phyloP scores from a whole-genome alignment of 331 rosid genomes.

The Quercus phellos region DNA sequence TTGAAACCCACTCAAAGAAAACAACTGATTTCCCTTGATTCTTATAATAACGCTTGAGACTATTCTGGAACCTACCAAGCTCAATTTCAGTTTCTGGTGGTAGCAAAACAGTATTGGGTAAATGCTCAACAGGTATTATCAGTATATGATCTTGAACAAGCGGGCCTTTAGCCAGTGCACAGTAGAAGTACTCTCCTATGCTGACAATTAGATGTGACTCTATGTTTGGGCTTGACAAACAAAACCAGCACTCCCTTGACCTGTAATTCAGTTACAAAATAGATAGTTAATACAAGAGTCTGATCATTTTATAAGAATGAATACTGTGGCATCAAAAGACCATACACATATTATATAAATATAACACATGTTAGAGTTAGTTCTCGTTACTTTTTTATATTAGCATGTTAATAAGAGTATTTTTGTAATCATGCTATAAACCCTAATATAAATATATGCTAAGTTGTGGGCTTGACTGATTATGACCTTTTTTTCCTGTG shows the following conservation, averaged over 20 bases:
- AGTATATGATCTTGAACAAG: slow-evolving; percentile 83
- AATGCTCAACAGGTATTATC: slow-evolving; percentile 78
- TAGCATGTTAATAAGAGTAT: no score
- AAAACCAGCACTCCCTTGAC: slow-evolving; percentile 94
- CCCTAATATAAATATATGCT: no score
- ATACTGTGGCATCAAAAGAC: not conserved
- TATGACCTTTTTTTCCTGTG: no score
- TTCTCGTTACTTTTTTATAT: no score
- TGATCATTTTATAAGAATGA: slow-evolving; percentile 5
- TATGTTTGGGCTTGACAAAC: slow-evolving; percentile 84
- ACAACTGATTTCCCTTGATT: slow-evolving; percentile 72
- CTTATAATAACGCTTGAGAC: slow-evolving; percentile 55
- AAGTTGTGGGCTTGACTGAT: no score
- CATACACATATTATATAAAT: not conserved
- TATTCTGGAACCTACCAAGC: slow-evolving; percentile 54
- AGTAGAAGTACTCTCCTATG: slow-evolving; percentile 74
- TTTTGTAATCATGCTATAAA: no score
- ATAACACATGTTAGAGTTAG: no score
- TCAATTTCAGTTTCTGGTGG: slow-evolving; percentile 58
- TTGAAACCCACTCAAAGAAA: slow-evolving; percentile 90
- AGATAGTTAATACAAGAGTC: slow-evolving; percentile 19
- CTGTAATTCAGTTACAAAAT: slow-evolving; percentile 46
- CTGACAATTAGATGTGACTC: slow-evolving; percentile 83
- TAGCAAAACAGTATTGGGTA: slow-evolving; percentile 58
- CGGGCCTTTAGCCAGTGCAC: slow-evolving; percentile 96